A percentile compares a stretch with the other conserved stretches of the same genome.
Evolutionary conservation across 495 filamentous ascomycete genomes (phyloP).

Genomic region (Chaetomium cochliodes): DNA sequence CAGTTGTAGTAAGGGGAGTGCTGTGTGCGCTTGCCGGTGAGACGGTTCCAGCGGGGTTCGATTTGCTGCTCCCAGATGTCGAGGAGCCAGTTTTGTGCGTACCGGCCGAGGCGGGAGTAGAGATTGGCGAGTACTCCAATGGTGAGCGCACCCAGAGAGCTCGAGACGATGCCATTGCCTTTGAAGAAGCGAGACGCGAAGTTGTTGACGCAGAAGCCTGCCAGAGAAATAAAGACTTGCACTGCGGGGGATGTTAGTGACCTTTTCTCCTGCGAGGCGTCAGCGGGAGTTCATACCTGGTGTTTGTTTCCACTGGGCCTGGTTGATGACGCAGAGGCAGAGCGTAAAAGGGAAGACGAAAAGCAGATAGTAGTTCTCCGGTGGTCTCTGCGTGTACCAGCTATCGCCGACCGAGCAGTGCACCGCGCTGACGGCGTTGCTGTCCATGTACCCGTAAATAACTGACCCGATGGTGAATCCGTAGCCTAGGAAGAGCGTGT

Average conservation of each 20-base stretch:
- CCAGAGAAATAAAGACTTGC: slow-evolving; percentile 79
- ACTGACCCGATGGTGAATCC: slow-evolving; percentile 93
- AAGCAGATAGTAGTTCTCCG: slow-evolving; percentile 61
- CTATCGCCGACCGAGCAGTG: slow-evolving; percentile 52
- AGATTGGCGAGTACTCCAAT: slow-evolving; percentile 86
- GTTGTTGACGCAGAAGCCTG: slow-evolving; percentile 85
- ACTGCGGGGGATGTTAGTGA: slow-evolving; percentile 23
- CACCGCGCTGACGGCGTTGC: slow-evolving; percentile 68
- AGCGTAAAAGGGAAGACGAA: slow-evolving; percentile 82
- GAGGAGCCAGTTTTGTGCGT: slow-evolving; percentile 32
- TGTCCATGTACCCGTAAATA: slow-evolving; percentile 79
- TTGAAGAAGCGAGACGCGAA: slow-evolving; percentile 70
- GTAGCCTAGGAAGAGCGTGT: slow-evolving; percentile 93
- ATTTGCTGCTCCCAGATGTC: slow-evolving; percentile 36
- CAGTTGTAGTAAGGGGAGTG: slow-evolving; percentile 22
- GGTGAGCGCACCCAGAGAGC: slow-evolving; percentile 79
- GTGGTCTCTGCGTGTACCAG: slow-evolving; percentile 53
- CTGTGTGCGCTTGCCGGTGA: slow-evolving; percentile 13
- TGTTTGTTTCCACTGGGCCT: slow-evolving; percentile 84
- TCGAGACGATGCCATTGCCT: slow-evolving; percentile 77
- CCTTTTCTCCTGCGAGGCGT: not conserved
- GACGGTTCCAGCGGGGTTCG: slow-evolving; percentile 26
- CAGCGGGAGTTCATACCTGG: slow-evolving; percentile 62
- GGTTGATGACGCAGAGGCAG: slow-evolving; percentile 81
- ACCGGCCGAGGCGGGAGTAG: slow-evolving; percentile 71